Percentiles rank a stretch among this genome's conserved stretches.
phyloP scores from a whole-genome alignment of 2,329 filamentous ascomycete species.

The Fusarium ambrosium region DNA sequence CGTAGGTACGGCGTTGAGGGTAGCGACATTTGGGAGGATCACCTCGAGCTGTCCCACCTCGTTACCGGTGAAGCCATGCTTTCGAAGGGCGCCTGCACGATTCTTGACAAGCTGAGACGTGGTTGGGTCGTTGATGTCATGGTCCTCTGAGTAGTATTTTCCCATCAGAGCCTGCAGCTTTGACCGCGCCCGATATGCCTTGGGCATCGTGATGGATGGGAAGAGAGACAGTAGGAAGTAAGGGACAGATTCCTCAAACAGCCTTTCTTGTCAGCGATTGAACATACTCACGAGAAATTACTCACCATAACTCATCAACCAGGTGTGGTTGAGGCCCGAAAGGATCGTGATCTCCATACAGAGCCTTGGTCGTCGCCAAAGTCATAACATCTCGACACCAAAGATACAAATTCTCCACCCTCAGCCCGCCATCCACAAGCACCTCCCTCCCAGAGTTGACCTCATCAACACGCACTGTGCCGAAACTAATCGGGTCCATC shows the following conservation, averaged over 20 bases:
- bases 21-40: conserved; percentile 47
- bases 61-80: conserved; percentile 44
- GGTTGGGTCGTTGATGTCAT: conserved; percentile 46
- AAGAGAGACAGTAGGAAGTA: conserved; percentile 49
- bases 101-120: conserved; percentile 46
- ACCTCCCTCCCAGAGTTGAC: conserved; percentile 29
- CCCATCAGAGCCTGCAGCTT: conserved; percentile 46
- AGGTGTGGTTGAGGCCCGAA: conserved; percentile 46
- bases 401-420: conserved; percentile 54
- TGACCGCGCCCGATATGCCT: conserved; percentile 47
- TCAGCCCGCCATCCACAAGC: conserved; percentile 30
- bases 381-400: conserved; percentile 57
- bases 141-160: conserved; percentile 49
- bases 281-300: background rate
- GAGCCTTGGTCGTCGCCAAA: conserved; percentile 53
- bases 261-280: conserved; percentile 28
- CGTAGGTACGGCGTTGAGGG: conserved; percentile 54
- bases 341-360: conserved; percentile 61
- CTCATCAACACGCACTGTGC: background rate
- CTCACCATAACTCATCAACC: conserved; percentile 40
- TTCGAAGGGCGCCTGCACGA: conserved; percentile 47
- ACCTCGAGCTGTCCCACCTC: conserved; percentile 51
- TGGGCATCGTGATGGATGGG: conserved; percentile 48
- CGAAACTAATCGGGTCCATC: conserved; percentile 27
- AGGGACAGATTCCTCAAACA: conserved; percentile 42